Conservation (phyloP, 2,329 filamentous ascomycete genomes). For the Aspergillus unguis region DNA sequence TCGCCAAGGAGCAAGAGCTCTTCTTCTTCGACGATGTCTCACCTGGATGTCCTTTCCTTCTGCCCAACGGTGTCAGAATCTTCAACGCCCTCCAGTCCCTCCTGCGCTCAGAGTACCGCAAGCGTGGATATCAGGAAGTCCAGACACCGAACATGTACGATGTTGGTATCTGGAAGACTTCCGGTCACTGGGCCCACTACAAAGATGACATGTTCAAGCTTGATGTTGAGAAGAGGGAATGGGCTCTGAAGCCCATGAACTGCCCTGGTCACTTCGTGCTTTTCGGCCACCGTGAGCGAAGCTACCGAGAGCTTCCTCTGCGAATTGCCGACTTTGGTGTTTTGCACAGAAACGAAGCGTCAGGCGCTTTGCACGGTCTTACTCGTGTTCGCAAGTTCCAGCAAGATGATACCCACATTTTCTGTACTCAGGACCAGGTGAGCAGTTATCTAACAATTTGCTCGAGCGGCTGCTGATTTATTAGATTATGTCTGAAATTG, state of each 20-base stretch:
- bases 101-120: conserved; percentile 83
- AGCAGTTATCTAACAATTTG: background rate
- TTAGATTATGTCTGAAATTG: conserved; percentile 68
- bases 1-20: conserved; percentile 91
- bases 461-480: conserved; percentile 11
- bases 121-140: conserved; percentile 90
- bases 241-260: conserved; percentile 95
- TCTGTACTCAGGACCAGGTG: conserved; percentile 78
- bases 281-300: conserved; percentile 77
- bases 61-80: conserved; percentile 88
- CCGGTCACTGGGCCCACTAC: conserved; percentile 91
- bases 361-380: conserved; percentile 82
- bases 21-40: conserved; percentile 96
- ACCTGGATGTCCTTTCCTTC: conserved; percentile 88
- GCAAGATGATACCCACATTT: conserved; percentile 95
- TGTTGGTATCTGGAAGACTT: conserved; percentile 85
- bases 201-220: conserved; percentile 96
- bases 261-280: conserved; percentile 92
- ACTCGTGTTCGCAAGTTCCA: conserved; percentile 92
- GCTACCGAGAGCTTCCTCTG: conserved; percentile 85
- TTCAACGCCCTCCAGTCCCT: conserved; percentile 84
- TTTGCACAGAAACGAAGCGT: conserved; percentile 91
- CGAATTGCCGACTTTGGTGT: conserved; percentile 95
- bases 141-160: conserved; percentile 97
- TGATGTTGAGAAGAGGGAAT: conserved; percentile 73